Base-by-base conservation (phyloP, 75 land plant genomes). In the Cupressus sempervirens region DNA sequence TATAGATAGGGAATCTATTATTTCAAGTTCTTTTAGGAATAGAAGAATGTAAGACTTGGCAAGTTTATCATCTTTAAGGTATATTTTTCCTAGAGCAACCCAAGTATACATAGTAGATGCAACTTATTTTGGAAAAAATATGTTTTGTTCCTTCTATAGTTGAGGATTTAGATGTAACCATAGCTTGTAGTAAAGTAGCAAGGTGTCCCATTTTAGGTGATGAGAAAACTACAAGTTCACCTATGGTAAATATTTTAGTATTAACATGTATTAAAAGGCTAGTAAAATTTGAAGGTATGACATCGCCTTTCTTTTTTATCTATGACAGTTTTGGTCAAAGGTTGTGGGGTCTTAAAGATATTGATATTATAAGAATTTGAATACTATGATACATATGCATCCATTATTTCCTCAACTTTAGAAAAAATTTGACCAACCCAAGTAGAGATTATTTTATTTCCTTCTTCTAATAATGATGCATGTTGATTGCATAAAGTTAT, bases 11-110 rank as follows among this genome's bases (percentile, higher is more conserved):
- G 87, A 89, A 29, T 91, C 88, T 83, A 92, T 92, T 76, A 87
- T 90, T 67, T 93, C 97, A 46, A 96, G 94, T 86, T 96, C 98
- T 97, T 96, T 92, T 46, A 95, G 89, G 87, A 96, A 96, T 0
- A 96, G 89, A 76, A 97, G 98, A 40, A 93, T 92, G 86, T 90
- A 94, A 23, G 86, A 87, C 89, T 96, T 96, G 62, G 98, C 98
- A 83, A 91, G 89, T 62, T 91, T 90, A 20, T 88, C 94, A 88
- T 96, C 95, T 35, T 92, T 95, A 30, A 96, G 91, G 84, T 97
- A 96, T 29, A 96, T 85, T 84, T 96, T 96, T 29, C 94, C 97
- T 89, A 96, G 86, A 14, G 98, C 90, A 41, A 95, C 86, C 98
- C 98, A 96, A 13, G 93, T 86, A 82, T 58, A 56, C 35, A 90